Base-by-base conservation (phyloP, 2,329 filamentous ascomycete genomes). In the Botrytis deweyae region DNA sequence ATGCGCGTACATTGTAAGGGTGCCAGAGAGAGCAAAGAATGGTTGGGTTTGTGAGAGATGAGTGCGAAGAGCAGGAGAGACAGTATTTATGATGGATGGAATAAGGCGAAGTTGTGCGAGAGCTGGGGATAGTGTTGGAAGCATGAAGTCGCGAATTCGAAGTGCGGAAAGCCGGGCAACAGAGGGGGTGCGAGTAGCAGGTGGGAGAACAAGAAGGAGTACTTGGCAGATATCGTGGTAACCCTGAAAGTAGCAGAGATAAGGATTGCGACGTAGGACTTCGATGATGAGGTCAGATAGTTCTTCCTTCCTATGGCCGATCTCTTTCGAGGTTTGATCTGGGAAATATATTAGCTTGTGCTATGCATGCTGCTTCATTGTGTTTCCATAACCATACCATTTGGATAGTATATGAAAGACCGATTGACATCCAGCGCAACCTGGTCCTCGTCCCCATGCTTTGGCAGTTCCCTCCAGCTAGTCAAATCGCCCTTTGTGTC, bases 141-240 rank as follows among this genome's bases (percentile, higher is more conserved):
- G 89, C 96, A 99, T 98, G 82, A 98, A 99, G 84, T 99, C 96
- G 76, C 96, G 90, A 81, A 99, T 98, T 71, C 94, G 92, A 63
- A 98, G 88, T 46, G 95, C 87, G 4, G 95, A 97, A 74, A 99
- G 89, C n/a, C 93, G 92, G 49, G 92, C 88, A 46, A 97, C 89
- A 25, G 91, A 89, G 10, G 86, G 82, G 29, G 87, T 85, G 25
- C 93, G 91, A 72, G 86, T 81, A 36, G 86, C 80, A 16, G 89
- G 84, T 0, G 91, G 91, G 6, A 99, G 87, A 18, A 98, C 95
- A 22, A 99, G 88, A 59, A 98, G 88, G 74, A 99, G 88, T 38
- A 99, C 96, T 84, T 99, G 97, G 78, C 93, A 96, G 80, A 99
- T 98, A 84, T 99, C 96, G 83, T 99, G 96, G 82, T 97, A 99